These are phyloP conservation scores for Nelumbo lutea DNA, from an alignment of 164 flowering plant genomes.

Conservation along the genomic window DNA sequence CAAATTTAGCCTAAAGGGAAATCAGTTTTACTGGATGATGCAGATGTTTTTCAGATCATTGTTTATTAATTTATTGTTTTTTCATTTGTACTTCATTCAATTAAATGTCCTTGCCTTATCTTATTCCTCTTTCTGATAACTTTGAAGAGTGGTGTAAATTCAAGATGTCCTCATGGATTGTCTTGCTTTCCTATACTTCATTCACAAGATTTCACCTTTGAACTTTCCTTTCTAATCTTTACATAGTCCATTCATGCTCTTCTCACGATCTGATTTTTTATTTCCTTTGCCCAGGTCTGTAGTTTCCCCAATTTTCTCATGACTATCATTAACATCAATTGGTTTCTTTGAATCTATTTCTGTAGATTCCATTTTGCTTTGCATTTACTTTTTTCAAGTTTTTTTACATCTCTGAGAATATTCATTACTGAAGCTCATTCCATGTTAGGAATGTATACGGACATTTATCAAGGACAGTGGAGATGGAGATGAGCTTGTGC, in stretches of 20 bases:
- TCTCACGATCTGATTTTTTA: not conserved
- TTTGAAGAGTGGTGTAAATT: too few species aligned
- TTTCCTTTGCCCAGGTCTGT: too few species aligned
- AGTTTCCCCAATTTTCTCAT: not conserved
- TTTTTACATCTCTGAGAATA: not conserved
- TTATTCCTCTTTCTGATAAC: not conserved
- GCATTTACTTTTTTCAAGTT: not conserved
- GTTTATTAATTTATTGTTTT: not conserved
- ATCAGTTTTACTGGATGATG: too few species aligned
- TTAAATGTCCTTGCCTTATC: not conserved
- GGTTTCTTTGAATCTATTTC: not conserved
- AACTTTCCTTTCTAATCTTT: not conserved
- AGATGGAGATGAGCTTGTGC: constrained; percentile 46
- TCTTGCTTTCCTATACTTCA: not conserved
- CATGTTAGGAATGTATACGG: constrained; percentile 56
- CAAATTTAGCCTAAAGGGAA: too few species aligned
- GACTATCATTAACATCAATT: not conserved
- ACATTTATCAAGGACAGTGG: constrained; percentile 44
- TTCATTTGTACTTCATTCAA: not conserved
- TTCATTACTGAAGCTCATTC: not conserved
- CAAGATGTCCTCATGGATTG: too few species aligned
- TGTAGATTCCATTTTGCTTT: not conserved
- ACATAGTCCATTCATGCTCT: not conserved
- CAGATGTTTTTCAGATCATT: not conserved
- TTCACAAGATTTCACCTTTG: not conserved